Percentiles rank a stretch among this genome's conserved stretches.
Conservation (phyloP, 2,329 filamentous ascomycete species). For the Scleromitrula shiraiana region DNA sequence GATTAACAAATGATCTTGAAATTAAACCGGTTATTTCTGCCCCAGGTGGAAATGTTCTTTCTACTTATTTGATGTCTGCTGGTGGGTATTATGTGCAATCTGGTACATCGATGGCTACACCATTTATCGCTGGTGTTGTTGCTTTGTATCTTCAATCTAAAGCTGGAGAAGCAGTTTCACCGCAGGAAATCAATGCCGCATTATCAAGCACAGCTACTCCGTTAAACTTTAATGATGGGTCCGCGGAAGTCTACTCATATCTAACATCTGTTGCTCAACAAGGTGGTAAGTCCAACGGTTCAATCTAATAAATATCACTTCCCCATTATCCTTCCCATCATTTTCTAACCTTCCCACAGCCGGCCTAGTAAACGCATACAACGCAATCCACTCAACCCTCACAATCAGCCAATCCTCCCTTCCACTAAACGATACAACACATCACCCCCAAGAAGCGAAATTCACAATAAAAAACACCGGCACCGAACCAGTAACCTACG, state of each 20-base stretch:
- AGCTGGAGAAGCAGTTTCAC: too few species aligned
- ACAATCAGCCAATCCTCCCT: background rate
- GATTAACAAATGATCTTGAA: too few species aligned
- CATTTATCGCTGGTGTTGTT: too few species aligned
- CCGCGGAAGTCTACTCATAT: background rate
- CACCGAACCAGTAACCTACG: background rate
- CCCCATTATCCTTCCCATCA: too few species aligned
- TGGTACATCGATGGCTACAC: too few species aligned
- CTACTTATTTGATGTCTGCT: too few species aligned
- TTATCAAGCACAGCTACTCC: background rate
- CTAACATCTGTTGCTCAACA: background rate
- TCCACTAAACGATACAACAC: conserved; percentile 10
- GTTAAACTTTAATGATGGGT: background rate
- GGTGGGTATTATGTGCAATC: too few species aligned
- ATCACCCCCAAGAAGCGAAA: background rate
- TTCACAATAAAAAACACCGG: conserved; percentile 8
- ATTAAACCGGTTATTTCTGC: too few species aligned
- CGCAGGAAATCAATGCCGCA: too few species aligned
- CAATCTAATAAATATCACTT: background rate
- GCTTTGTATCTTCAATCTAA: too few species aligned
- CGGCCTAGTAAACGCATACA: background rate
- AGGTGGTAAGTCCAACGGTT: background rate
- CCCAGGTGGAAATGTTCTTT: too few species aligned
- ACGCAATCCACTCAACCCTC: background rate
- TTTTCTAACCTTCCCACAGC: too few species aligned